A percentile compares a stretch with the other conserved stretches of the same genome.
These are phyloP conservation scores for Xylaria castorea DNA, from an alignment of 495 filamentous ascomycete genomes.

Conservation along the genomic window DNA sequence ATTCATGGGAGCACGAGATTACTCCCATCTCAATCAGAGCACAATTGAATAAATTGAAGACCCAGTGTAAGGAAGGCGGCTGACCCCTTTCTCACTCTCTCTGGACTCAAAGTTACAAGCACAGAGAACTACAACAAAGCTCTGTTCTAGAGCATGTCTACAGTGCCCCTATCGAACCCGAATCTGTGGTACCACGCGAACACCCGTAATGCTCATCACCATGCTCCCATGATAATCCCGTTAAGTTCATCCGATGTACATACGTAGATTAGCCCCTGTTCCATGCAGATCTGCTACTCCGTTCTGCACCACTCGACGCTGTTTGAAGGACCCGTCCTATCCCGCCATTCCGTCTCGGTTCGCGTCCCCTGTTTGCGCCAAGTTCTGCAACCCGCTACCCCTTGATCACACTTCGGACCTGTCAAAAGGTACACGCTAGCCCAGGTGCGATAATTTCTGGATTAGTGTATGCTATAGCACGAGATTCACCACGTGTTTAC, in stretches of 20 bases:
- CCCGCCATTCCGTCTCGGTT: background rate
- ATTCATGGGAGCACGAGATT: background rate
- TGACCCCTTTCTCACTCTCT: background rate
- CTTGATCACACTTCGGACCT: background rate
- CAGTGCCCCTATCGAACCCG: background rate
- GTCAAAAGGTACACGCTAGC: background rate
- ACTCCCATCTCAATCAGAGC: background rate
- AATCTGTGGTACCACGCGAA: background rate
- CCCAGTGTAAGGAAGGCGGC: no score
- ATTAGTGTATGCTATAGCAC: background rate
- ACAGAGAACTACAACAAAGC: background rate
- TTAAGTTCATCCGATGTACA: background rate
- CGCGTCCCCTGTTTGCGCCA: background rate
- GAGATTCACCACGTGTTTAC: background rate
- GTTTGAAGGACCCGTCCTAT: background rate
- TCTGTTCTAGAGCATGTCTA: background rate
- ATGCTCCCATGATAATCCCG: background rate
- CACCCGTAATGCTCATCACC: background rate
- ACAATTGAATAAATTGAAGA: background rate
- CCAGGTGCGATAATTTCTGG: background rate
- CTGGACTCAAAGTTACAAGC: background rate
- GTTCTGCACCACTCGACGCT: background rate
- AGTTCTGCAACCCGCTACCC: background rate
- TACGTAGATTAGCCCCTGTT: background rate
- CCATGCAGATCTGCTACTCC: conserved; percentile 7